Conservation (phyloP, 176 grass and related monocot species). For the Cenchrus purpureus region DNA sequence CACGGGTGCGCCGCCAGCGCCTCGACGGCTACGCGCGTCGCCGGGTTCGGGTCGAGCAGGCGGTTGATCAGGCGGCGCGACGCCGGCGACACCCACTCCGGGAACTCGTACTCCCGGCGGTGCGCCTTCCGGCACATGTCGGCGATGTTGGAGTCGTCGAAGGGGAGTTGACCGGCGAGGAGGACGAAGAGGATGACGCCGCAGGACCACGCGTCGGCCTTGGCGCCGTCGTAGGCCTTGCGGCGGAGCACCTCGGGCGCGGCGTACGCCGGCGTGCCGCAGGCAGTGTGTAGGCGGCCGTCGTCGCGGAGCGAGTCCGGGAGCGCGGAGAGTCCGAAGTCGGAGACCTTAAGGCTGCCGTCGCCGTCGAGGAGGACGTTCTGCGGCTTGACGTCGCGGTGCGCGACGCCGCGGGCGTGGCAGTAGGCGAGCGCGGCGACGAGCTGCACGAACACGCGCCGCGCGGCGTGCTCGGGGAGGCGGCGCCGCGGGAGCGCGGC, state of each 20-base stretch:
- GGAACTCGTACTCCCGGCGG: conserved; percentile 65
- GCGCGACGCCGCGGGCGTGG: conserved; percentile 71
- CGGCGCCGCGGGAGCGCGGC: conserved; percentile 46
- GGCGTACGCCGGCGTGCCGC: conserved; percentile 73
- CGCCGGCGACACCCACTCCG: conserved; percentile 57
- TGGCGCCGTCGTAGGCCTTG: conserved; percentile 73
- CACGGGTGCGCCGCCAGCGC: conserved; percentile 58
- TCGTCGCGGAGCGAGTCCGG: conserved; percentile 44
- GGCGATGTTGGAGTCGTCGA: conserved; percentile 74
- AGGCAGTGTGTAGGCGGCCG: conserved; percentile 63
- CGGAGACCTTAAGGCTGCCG: conserved; percentile 68
- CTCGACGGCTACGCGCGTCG: conserved; percentile 57
- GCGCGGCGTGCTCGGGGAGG: conserved; percentile 48
- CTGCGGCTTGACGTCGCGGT: conserved; percentile 85
- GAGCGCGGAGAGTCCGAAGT: conserved; percentile 79
- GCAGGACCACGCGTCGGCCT: conserved; percentile 91
- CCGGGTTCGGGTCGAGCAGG: conserved; percentile 84
- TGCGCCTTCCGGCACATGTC: conserved; percentile 63
- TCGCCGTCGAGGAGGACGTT: conserved; percentile 67
- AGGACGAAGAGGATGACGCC: conserved; percentile 87
- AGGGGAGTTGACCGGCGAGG: conserved; percentile 65
- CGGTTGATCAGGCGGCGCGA: conserved; percentile 55
- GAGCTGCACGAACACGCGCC: conserved; percentile 74
- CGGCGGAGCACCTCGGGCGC: conserved; percentile 78
- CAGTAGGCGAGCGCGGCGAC: conserved; percentile 62